Evolutionary conservation across 2,329 filamentous ascomycete genomes (phyloP), one percentile per base, ranked within the genome.

Genomic region (Rhinocladiella similis): DNA sequence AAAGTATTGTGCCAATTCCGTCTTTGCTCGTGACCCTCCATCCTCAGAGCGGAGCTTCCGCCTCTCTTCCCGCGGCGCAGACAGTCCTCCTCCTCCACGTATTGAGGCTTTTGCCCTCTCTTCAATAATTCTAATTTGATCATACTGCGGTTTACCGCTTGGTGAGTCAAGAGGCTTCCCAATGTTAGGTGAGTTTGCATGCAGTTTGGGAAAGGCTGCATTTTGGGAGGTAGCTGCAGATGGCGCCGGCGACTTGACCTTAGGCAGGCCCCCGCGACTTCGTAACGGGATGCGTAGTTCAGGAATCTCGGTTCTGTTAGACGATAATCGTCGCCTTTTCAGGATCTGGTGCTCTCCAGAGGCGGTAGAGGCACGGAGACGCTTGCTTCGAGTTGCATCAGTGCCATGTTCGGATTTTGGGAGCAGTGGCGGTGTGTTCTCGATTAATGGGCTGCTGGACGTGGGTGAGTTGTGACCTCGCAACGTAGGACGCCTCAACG

Each of bases 1-100:
- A 69, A 97, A 97, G 75, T 96, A 97, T 47, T 85, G 83, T 36
- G 91, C 87, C 59, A 97, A 80, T 69, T 97, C 92, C 74, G 91
- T 97, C 80, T 95, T 96, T 75, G 91, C 87, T 65, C 90, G 83
- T 50, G 87, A 87, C 10, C 88, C 89, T 67, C 82, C 83, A 69
- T 96, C 91, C 67, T 95, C 89, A 50, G 91, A 96, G 61, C 93
- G 84, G 70, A 97, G 77, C 69, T 91, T 93, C 67, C 92, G 77
- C 71, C 83, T 88, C 64, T 89, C 86, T 59, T 85, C 62, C 39
- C 59, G 47, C 22, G 54, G 18, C 29, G 56, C 35, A 29, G 60
- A 46, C 29, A 46, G 42, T 16, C 46, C 29, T 33, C 29, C 22
- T 22, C 49, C 38, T 20, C 39, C 57, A 36, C 54, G 54, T 7